These are phyloP conservation scores for Lasiodiplodia theobromae DNA, from an alignment of 2,329 filamentous ascomycete species.

Conservation along the genomic window DNA sequence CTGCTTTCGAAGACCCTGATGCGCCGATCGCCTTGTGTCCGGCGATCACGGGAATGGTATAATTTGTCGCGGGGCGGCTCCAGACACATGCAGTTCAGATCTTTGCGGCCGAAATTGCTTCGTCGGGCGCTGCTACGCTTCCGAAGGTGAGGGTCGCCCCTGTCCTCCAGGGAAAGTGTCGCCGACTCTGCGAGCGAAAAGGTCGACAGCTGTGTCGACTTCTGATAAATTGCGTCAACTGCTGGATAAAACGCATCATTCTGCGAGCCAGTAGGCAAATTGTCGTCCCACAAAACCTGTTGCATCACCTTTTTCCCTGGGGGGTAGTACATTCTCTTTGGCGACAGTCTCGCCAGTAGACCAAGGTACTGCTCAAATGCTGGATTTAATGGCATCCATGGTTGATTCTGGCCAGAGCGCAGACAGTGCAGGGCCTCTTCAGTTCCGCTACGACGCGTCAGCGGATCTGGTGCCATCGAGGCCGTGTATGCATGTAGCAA, in stretches of 20 bases:
- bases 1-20: background rate
- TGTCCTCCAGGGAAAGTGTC: background rate
- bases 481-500: conserved; percentile 68
- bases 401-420: conserved; percentile 57
- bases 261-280: conserved; percentile 38
- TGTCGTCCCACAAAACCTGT: conserved; percentile 42
- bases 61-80: background rate
- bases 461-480: conserved; percentile 61
- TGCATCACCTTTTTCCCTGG: conserved; percentile 38
- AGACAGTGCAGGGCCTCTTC: conserved; percentile 66
- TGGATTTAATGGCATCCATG: conserved; percentile 37
- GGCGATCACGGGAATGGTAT: background rate
- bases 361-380: conserved; percentile 32
- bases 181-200: conserved; percentile 13
- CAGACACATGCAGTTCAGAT: background rate
- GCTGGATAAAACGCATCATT: conserved; percentile 39
- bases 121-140: conserved; percentile 1
- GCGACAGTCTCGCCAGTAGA: conserved; percentile 46
- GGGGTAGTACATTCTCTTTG: conserved; percentile 45
- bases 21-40: background rate
- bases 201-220: conserved; percentile 30
- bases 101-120: background rate
- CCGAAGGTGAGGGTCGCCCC: background rate
- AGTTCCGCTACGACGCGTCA: conserved; percentile 66
- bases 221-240: conserved; percentile 34